Conservation (phyloP, 768 basidiomycete genomes). For the Trametes maxima region DNA sequence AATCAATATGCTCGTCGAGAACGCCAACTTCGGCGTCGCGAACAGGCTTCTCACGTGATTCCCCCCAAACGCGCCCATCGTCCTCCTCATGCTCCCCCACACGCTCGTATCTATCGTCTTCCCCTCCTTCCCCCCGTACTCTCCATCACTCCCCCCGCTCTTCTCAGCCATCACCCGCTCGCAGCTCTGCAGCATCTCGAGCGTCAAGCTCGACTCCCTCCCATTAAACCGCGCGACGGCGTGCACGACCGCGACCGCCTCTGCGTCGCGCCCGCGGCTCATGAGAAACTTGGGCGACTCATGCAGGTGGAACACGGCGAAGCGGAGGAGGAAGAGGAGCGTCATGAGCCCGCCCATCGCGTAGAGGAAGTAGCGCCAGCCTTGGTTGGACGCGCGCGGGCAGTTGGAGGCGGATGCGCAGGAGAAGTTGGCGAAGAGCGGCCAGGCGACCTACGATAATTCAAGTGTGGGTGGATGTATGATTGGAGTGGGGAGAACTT, state of each 20-base stretch:
- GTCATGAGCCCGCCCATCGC: slow-evolving; percentile 73
- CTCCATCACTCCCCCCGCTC: slow-evolving; percentile 3
- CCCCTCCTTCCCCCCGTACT: slow-evolving; percentile 19
- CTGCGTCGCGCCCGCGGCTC: slow-evolving; percentile 62
- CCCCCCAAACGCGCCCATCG: slow-evolving; percentile 41
- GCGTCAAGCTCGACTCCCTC: slow-evolving; percentile 46
- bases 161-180: slow-evolving; percentile 4
- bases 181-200: slow-evolving; percentile 48
- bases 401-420: slow-evolving; percentile 48
- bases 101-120: slow-evolving; percentile 38
- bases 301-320: slow-evolving; percentile 65
- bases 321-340: slow-evolving; percentile 59
- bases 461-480: background rate
- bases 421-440: slow-evolving; percentile 68
- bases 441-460: slow-evolving; percentile 64
- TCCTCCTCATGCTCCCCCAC: slow-evolving; percentile 42
- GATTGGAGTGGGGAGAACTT: background rate
- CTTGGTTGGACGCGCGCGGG: slow-evolving; percentile 56
- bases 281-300: slow-evolving; percentile 77
- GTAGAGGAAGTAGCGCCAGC: slow-evolving; percentile 79
- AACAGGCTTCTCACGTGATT: slow-evolving; percentile 53
- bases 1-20: slow-evolving; percentile 53
- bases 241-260: slow-evolving; percentile 64
- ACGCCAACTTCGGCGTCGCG: slow-evolving; percentile 50
- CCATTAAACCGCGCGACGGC: slow-evolving; percentile 64